Evolutionary conservation across 805 yeast genomes (phyloP).

Genomic region (Saccharomycopsis lassenensis): DNA sequence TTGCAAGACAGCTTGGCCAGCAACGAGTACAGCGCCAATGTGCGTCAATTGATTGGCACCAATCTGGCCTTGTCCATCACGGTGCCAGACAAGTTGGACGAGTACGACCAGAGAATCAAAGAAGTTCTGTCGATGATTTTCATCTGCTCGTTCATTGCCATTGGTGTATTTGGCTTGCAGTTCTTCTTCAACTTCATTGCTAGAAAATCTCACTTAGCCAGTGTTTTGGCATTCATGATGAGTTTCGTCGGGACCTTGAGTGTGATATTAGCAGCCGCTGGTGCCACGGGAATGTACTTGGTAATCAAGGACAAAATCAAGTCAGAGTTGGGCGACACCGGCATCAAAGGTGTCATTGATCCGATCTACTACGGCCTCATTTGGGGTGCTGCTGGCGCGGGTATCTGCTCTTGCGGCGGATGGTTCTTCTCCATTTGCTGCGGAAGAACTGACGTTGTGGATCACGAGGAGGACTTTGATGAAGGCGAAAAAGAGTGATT

Average conservation of each 20-base stretch:
- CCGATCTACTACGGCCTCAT: constrained; percentile 42
- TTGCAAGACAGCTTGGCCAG: constrained; percentile 20
- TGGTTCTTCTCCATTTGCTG: constrained; percentile 36
- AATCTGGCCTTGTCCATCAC: constrained; percentile 21
- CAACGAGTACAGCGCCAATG: constrained; percentile 18
- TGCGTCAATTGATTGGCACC: constrained; percentile 22
- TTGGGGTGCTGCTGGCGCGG: constrained; percentile 52
- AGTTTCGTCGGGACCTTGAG: constrained; percentile 31
- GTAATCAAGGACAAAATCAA: constrained; percentile 42
- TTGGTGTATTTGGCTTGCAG: constrained; percentile 33
- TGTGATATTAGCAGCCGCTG: constrained; percentile 36
- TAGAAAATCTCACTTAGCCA: constrained; percentile 35
- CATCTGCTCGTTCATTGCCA: constrained; percentile 38
- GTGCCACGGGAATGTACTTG: constrained; percentile 52
- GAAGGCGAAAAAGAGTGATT: no score
- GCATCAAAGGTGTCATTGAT: constrained; percentile 43
- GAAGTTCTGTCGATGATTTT: constrained; percentile 48
- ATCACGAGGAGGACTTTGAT: no score
- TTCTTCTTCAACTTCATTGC: constrained; percentile 35
- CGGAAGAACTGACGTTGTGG: constrained; percentile 22
- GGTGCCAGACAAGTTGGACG: constrained; percentile 44
- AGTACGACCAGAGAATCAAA: constrained; percentile 35
- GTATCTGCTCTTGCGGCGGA: constrained; percentile 30
- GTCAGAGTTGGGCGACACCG: constrained; percentile 34
- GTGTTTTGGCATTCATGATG: constrained; percentile 34